Conservation (phyloP, 2,329 filamentous ascomycete genomes). For the Cladosporium oxysporum region DNA sequence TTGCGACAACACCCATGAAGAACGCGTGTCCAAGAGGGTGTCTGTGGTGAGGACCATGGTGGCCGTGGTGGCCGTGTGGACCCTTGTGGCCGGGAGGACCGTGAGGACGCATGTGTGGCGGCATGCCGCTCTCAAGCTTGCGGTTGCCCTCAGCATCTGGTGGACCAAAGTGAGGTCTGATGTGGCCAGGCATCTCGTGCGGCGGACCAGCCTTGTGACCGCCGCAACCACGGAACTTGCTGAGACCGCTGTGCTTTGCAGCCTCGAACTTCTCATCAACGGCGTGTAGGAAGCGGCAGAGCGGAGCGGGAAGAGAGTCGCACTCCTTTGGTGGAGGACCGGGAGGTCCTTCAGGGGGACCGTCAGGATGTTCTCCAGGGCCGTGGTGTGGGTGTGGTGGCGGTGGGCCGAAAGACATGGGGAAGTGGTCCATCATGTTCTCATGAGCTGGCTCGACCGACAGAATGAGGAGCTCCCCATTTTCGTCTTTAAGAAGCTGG, state of each 20-base stretch:
- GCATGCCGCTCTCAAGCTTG: constrained; percentile 29
- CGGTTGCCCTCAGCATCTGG: constrained; percentile 20
- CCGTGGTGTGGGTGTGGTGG: constrained; percentile 26
- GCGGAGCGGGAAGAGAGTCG: constrained; percentile 42
- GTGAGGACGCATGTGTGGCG: constrained; percentile 30
- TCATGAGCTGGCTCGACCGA: constrained; percentile 18
- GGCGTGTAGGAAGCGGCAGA: constrained; percentile 59
- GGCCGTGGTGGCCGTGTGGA: constrained; percentile 30
- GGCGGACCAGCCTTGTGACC: constrained; percentile 31
- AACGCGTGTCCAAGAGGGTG: constrained; percentile 45
- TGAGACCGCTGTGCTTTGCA: constrained; percentile 43
- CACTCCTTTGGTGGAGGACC: constrained; percentile 39
- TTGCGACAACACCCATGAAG: constrained; percentile 60
- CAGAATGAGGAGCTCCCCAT: constrained; percentile 58
- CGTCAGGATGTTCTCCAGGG: constrained; percentile 26
- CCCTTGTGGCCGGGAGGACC: constrained; percentile 25
- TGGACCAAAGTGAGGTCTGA: constrained; percentile 32
- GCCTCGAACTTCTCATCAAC: constrained; percentile 50
- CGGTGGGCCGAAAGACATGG: constrained; percentile 22
- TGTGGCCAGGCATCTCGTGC: constrained; percentile 31
- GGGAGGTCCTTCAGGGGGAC: constrained; percentile 31
- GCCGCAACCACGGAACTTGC: constrained; percentile 33
- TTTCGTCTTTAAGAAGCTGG: constrained; percentile 61
- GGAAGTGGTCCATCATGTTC: constrained; percentile 19
- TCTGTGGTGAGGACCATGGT: constrained; percentile 40